These are phyloP conservation scores for Sugiyamaella grinbergsii DNA, from an alignment of 1,139 yeast genomes.

Conservation along the genomic window DNA sequence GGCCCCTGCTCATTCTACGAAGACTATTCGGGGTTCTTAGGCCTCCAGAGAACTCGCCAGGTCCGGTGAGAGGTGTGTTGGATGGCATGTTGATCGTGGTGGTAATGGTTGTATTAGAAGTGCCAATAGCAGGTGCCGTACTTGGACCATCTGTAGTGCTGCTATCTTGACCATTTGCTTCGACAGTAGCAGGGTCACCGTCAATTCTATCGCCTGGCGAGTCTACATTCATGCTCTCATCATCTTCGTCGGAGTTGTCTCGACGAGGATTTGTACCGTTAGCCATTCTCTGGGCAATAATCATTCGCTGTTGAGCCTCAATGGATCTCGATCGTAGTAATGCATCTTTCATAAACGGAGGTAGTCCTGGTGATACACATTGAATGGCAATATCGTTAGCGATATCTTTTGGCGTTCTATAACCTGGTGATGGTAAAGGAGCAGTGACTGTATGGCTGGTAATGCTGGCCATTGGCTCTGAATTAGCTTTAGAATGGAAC, in stretches of 20 bases:
- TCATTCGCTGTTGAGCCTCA: slow-evolving; percentile 43
- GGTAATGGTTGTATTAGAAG: not conserved
- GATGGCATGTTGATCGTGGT: slow-evolving; percentile 4
- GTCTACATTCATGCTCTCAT: slow-evolving; percentile 7
- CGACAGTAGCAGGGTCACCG: no score
- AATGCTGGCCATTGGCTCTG: slow-evolving; percentile 5
- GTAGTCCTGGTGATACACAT: slow-evolving; percentile 47
- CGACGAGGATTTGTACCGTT: not conserved
- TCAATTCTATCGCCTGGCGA: no score
- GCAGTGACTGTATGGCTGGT: slow-evolving; percentile 4
- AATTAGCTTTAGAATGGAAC: slow-evolving; percentile 9
- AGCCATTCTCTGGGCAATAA: slow-evolving; percentile 37
- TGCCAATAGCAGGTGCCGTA: slow-evolving; percentile 1
- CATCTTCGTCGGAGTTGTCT: slow-evolving; percentile 1
- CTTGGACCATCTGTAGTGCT: not conserved
- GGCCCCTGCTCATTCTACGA: slow-evolving; percentile 24
- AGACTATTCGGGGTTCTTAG: slow-evolving; percentile 21
- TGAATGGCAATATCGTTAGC: slow-evolving; percentile 43
- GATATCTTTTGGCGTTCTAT: slow-evolving; percentile 40
- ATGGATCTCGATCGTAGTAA: slow-evolving; percentile 41
- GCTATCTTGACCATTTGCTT: no score
- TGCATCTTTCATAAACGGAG: slow-evolving; percentile 42
- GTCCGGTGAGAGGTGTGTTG: not conserved
- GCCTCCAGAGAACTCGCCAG: not conserved
- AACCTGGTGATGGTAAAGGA: slow-evolving; percentile 21